These are phyloP conservation scores for Carex sylvatica DNA, from an alignment of 202 grass and related monocot species.

Conservation along the genomic window DNA sequence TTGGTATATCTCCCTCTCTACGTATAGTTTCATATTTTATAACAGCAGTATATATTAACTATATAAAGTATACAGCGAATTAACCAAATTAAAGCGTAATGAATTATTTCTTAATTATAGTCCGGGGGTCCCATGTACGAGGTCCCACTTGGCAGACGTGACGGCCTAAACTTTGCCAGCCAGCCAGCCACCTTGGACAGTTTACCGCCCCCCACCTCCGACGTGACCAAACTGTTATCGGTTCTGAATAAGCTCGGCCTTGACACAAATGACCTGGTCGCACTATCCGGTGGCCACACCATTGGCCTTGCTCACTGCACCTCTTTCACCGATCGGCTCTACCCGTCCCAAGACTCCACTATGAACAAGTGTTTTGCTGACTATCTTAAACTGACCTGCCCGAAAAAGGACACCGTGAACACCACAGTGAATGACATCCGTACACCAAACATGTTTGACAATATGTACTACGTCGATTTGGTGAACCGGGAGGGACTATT, in stretches of 20 bases:
- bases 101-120: background rate
- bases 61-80: no score
- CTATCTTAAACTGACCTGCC: constrained; percentile 44
- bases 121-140: constrained; percentile 58
- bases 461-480: constrained; percentile 66
- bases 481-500: constrained; percentile 50
- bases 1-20: constrained; percentile 19
- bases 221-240: constrained; percentile 19
- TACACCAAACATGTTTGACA: constrained; percentile 53
- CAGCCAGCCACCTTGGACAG: constrained; percentile 17
- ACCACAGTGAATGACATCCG: constrained; percentile 45
- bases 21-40: no score
- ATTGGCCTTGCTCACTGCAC: constrained; percentile 60
- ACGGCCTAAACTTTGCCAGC: constrained; percentile 47
- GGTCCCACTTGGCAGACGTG: constrained; percentile 70
- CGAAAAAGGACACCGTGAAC: background rate
- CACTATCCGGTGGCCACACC: constrained; percentile 72
- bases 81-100: background rate
- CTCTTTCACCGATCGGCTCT: constrained; percentile 50
- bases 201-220: constrained; percentile 41
- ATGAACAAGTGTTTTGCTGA: constrained; percentile 42
- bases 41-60: no score
- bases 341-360: constrained; percentile 38
- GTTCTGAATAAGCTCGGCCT: constrained; percentile 33
- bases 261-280: constrained; percentile 59